Evolutionary conservation across 73 alveolate genomes (phyloP).

Genomic region (Breviolum minutum): DNA sequence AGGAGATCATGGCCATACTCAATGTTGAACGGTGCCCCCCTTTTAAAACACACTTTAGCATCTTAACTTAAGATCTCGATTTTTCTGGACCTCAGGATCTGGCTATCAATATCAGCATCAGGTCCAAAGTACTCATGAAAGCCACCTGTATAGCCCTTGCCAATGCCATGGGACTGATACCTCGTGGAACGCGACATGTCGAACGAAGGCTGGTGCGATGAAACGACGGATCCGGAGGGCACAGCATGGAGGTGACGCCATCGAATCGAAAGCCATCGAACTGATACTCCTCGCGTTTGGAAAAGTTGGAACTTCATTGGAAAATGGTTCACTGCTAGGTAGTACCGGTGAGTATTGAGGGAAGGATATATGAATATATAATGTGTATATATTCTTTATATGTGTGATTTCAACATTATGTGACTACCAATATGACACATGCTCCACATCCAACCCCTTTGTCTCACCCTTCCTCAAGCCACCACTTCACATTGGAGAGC

Average conservation of each 20-base stretch:
- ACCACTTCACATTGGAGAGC: slow-evolving; percentile 98
- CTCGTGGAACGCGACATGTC: neutral
- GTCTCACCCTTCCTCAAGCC: slow-evolving; percentile 96
- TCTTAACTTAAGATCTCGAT: neutral
- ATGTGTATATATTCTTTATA: no score
- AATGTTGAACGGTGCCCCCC: neutral
- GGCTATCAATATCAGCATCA: slow-evolving; percentile 95
- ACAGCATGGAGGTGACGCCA: slow-evolving; percentile 99
- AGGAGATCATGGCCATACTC: neutral
- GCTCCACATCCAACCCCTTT: neutral
- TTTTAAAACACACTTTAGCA: neutral
- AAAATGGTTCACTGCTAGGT: no score
- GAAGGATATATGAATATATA: no score
- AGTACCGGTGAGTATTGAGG: no score
- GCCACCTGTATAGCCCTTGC: slow-evolving; percentile 96
- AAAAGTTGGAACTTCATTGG: no score
- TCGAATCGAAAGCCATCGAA: slow-evolving; percentile 99
- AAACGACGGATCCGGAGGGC: slow-evolving; percentile 60
- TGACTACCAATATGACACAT: no score
- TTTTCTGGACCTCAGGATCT: neutral
- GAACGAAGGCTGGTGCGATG: neutral
- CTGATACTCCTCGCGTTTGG: slow-evolving; percentile 2
- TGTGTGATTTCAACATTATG: no score
- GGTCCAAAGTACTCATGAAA: slow-evolving; percentile 95
- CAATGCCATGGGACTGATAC: slow-evolving; percentile 95